A percentile compares a stretch with the other conserved stretches of the same genome.
Evolutionary conservation across 352 stramenopile genomes (phyloP).

Genomic region (Pythium rhizo-oryzae): DNA sequence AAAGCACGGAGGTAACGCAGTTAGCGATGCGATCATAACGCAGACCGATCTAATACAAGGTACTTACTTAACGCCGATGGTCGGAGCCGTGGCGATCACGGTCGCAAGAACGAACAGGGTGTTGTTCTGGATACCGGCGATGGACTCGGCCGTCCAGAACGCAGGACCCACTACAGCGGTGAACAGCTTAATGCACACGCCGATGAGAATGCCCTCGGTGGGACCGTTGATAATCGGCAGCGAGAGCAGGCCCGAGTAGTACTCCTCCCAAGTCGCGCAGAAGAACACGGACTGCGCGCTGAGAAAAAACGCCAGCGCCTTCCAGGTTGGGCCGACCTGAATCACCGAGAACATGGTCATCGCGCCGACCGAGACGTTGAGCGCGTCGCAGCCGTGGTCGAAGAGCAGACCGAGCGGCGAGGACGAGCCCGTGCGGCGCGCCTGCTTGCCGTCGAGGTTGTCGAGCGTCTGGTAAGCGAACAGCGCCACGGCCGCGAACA

Average conservation of each 20-base stretch:
- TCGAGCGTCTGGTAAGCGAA: constrained; percentile 84
- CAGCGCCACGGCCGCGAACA: constrained; percentile 54
- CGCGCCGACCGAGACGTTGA: constrained; percentile 81
- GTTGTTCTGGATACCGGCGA: constrained; percentile 81
- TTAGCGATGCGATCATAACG: not conserved
- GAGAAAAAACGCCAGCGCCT: constrained; percentile 70
- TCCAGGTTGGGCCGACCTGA: constrained; percentile 82
- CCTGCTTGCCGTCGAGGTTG: constrained; percentile 87
- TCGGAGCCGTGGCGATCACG: constrained; percentile 55
- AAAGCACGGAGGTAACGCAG: not conserved
- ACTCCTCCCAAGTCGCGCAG: constrained; percentile 90
- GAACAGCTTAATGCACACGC: constrained; percentile 72
- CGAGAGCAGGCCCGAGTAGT: constrained; percentile 95
- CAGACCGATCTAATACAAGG: not conserved
- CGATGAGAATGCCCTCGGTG: constrained; percentile 95
- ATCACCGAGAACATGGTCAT: constrained; percentile 83
- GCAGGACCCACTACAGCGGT: constrained; percentile 59
- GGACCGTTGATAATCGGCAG: constrained; percentile 97
- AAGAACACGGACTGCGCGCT: constrained; percentile 84
- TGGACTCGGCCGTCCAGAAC: constrained; percentile 71
- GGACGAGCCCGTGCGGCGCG: constrained; percentile 75
- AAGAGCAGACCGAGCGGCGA: constrained; percentile 83
- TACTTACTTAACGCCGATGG: constrained; percentile 81
- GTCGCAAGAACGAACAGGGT: constrained; percentile 77
- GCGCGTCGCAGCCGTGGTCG: constrained; percentile 82